Base-by-base conservation (phyloP, 345 rosid genomes). In the Lumnitzera racemosa region DNA sequence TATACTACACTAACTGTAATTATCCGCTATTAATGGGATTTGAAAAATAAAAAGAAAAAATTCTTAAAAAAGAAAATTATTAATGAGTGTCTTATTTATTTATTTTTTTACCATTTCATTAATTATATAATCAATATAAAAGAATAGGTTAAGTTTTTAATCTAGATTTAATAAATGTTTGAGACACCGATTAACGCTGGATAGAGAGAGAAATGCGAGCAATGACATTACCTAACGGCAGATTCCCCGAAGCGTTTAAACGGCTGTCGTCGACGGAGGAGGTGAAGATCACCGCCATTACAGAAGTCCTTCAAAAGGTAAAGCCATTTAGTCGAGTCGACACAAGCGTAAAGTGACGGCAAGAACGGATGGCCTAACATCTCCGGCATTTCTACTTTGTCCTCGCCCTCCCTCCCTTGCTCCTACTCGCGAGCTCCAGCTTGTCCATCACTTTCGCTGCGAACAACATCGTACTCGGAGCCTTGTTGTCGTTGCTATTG, bases 221-320 rank as follows among this genome's bases (percentile, higher is more conserved):
- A 51, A 24, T 55, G 67, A 67, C 75, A 71, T 4, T 66, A 89
- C 96, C 96, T 87, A 74, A 92, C 87, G 80, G 96, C 88, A 69
- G 88, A 68, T 72, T 87, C 94, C 47, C 81, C 83, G 68, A 92
- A 89, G 15, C 94, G 94, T 72, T 83, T 89, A 64, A 58, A 61
- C 10, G 83, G 75, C 67, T 85, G 96, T 59, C 83, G 87, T 63
- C 87, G 96, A 52, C 96, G 90, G 81, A 92, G 96, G 59, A 92
- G 90, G 61, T 89, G 96, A 61, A 92, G 96, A 79, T 92, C 98
- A n/a, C 96, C 98, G 70, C 96, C 94, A 67, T 89, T 81, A 57
- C 98, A 89, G 68, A 92, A 89, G 86, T 92, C 96, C 52, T 94
- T 92, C 13, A 92, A 71, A 31, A 92, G 73, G 64, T 96, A 92